Percentiles rank a stretch among this genome's conserved stretches.
phyloP scores from a whole-genome alignment of 139 green algal genomes.

The Penium margaritaceum region DNA sequence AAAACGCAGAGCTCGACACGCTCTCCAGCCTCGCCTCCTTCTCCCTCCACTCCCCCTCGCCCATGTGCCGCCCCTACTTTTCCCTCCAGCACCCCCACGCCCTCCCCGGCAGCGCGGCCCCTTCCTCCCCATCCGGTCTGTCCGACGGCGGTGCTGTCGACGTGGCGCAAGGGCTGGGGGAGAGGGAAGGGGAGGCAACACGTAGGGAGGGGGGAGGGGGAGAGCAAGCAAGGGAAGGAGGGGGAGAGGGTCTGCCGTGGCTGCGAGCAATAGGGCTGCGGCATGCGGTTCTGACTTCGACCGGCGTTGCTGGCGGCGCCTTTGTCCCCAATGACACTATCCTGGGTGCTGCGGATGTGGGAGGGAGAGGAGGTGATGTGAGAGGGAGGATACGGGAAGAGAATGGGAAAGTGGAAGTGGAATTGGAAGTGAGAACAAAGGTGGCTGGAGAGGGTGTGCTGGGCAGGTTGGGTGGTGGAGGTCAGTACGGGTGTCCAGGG shows the following conservation, averaged over 20 bases:
- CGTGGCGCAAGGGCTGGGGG: not conserved
- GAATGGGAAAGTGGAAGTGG: not conserved
- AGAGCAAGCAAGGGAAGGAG: not conserved
- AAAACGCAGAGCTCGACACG: constrained; percentile 77
- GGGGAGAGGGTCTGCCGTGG: not conserved
- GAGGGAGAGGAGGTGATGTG: constrained; percentile 54
- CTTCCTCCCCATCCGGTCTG: no score
- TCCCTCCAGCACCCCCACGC: not conserved
- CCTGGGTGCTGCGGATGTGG: constrained; percentile 66
- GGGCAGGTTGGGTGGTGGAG: no score
- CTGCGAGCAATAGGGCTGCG: constrained; percentile 51
- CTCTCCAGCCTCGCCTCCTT: constrained; percentile 51
- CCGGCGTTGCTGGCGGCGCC: constrained; percentile 32
- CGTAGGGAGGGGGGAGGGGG: not conserved
- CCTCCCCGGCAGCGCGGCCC: no score
- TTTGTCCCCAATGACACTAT: constrained; percentile 93
- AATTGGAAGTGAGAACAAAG: no score
- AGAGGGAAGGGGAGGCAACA: not conserved
- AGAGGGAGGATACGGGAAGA: not conserved
- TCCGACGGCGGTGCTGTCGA: not conserved
- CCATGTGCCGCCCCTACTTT: constrained; percentile 38
- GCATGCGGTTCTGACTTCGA: constrained; percentile 58
- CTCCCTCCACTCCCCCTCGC: constrained; percentile 5
- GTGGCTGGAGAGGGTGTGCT: no score
- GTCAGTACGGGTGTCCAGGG: no score